Evolutionary conservation across 2,329 filamentous ascomycete species (phyloP).

Genomic region (Dichotomopilus funicola): DNA sequence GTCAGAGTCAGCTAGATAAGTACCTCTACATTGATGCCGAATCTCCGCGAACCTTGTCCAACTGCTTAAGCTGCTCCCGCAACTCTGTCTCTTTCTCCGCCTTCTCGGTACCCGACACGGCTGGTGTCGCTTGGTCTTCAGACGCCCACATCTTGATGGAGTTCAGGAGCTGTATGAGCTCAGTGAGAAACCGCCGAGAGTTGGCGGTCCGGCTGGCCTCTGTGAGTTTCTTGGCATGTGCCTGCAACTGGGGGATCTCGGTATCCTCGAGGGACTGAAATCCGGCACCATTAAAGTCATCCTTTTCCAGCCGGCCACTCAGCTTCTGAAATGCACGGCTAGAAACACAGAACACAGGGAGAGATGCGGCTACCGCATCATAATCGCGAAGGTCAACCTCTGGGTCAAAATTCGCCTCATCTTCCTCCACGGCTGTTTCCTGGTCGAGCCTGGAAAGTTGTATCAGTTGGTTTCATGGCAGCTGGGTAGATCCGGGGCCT

Average conservation of each 20-base stretch:
- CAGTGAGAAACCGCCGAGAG: constrained; percentile 22
- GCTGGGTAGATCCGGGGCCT: too few species aligned
- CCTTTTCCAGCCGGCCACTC: constrained; percentile 46
- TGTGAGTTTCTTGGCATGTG: constrained; percentile 53
- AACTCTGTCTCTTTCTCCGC: constrained; percentile 13
- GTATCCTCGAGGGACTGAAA: constrained; percentile 50
- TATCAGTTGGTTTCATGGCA: neutral
- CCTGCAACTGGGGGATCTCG: constrained; percentile 51
- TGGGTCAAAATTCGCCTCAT: constrained; percentile 49
- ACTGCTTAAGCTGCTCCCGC: constrained; percentile 10
- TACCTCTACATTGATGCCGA: neutral
- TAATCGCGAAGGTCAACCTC: constrained; percentile 52
- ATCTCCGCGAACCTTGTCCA: constrained; percentile 18
- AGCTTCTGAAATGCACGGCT: constrained; percentile 57
- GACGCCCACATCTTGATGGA: constrained; percentile 25
- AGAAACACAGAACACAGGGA: constrained; percentile 61
- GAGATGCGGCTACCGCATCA: constrained; percentile 43
- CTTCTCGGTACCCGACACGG: constrained; percentile 18
- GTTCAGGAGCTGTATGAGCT: constrained; percentile 22
- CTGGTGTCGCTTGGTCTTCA: constrained; percentile 18
- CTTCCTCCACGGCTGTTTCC: constrained; percentile 43
- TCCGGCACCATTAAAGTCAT: constrained; percentile 41
- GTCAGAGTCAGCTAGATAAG: constrained; percentile 4
- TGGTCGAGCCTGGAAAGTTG: constrained; percentile 40
- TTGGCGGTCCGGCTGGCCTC: constrained; percentile 17